Base-by-base conservation (phyloP, 2,329 filamentous ascomycete species). In the Aureobasidium sp. region DNA sequence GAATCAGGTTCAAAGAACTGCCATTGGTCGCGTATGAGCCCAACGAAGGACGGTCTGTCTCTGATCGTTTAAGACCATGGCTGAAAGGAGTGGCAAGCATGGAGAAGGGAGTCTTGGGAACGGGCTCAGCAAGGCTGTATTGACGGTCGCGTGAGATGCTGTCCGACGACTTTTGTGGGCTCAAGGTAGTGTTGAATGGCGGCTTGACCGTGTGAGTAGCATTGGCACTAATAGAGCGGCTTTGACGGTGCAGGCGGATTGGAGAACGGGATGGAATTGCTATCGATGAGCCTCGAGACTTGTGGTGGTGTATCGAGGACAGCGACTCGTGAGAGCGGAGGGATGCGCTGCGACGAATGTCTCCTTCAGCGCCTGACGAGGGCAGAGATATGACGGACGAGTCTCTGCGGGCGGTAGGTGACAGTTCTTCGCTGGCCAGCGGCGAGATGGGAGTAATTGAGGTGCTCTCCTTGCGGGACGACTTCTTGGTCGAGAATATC, bases 321-420 rank as follows among this genome's bases (percentile, higher is more conserved):
- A 65, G 68, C 32, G 68, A 67, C 13, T 66, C 67, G 64, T 68
- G 75, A 55, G 74, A 75, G 63, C 75, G 74, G 32, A 78, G 69
- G n/a, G 75, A 77, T 63, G 74, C 72, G 59, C 71, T 71, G 37
- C 75, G 68, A 34, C 75, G 73, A 65, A 78, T 66, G 65, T 74
- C 71, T 65, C 76, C 65, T 64, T 76, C 75, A 24, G 71, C 70
- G 43, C 76, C 71, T 26, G 67, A 67, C 44, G 61, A 65, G 34
- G 68, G 63, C 29, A 73, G 63, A 51, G 68, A 69, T 32, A 67
- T 52, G 53, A 71, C 63, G 56, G 66, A 69, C 62, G 68, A 70
- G 41, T 59, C 55, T 37, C 55, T 50, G 47, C 55, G 62, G 15
- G 41, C 39, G 2, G 17, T 26, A 8, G 55, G 55, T 8, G 55